phyloP scores from a whole-genome alignment of 441 rosid species.

The Adansonia grandidieri region DNA sequence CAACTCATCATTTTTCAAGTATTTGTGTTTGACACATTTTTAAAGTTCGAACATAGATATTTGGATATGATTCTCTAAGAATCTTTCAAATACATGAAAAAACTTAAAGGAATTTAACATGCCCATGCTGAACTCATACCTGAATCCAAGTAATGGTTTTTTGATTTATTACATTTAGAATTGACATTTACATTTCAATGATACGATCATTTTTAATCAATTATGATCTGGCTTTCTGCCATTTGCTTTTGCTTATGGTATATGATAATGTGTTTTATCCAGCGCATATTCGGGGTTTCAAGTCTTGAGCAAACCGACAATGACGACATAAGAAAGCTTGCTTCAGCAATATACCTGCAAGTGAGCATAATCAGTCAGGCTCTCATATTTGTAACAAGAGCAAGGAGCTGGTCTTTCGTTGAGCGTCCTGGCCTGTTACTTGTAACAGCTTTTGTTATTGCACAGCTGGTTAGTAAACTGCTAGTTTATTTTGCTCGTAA shows the following conservation, averaged over 20 bases:
- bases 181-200: neutral
- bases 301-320: conserved; percentile 48
- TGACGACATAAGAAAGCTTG: conserved; percentile 49
- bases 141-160: too few species aligned
- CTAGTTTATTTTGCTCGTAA: neutral
- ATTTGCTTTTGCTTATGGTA: neutral
- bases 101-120: too few species aligned
- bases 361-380: conserved; percentile 64
- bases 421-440: conserved; percentile 52
- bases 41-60: too few species aligned
- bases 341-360: conserved; percentile 58
- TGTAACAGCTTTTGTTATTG: conserved; percentile 37
- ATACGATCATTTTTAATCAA: neutral
- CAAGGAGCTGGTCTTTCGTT: conserved; percentile 54
- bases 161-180: too few species aligned
- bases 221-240: neutral
- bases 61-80: too few species aligned
- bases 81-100: too few species aligned
- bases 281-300: conserved; percentile 50
- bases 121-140: too few species aligned
- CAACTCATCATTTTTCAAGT: too few species aligned
- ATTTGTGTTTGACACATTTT: too few species aligned
- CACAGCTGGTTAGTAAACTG: conserved; percentile 46
- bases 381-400: conserved; percentile 55
- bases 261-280: conserved; percentile 5